Conservation (phyloP, 140 eudicot species). For the Erigeron philadelphicus region DNA sequence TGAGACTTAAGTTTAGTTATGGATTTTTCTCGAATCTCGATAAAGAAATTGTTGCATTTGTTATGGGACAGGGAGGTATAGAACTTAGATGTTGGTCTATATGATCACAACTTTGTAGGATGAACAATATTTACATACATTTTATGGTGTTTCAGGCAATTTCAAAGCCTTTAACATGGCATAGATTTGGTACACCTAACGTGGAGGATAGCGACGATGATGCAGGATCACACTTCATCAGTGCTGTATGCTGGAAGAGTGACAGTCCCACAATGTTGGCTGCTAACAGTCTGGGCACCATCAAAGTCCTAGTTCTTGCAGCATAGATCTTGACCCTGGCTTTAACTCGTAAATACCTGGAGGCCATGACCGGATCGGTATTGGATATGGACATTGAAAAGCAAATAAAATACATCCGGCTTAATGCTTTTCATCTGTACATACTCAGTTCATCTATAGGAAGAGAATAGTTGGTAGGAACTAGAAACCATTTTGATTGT, state of each 20-base stretch:
- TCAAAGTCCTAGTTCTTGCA: constrained; percentile 57
- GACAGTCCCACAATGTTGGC: constrained; percentile 59
- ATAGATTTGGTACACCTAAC: constrained; percentile 52
- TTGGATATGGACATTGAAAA: constrained; percentile 19
- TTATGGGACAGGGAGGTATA: background rate
- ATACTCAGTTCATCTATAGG: constrained; percentile 18
- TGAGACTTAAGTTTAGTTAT: background rate
- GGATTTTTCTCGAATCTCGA: background rate
- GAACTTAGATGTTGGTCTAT: constrained; percentile 5
- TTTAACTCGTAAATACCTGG: constrained; percentile 5
- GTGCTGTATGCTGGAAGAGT: constrained; percentile 72
- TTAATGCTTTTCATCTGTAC: constrained; percentile 17
- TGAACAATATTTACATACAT: constrained; percentile 4
- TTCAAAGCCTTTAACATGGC: constrained; percentile 57
- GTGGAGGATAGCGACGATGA: constrained; percentile 57
- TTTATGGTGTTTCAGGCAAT: constrained; percentile 43
- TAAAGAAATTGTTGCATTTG: background rate
- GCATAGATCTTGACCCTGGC: constrained; percentile 29
- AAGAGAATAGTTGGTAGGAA: constrained; percentile 15
- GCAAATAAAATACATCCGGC: constrained; percentile 16
- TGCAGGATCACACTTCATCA: constrained; percentile 54
- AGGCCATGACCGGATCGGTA: constrained; percentile 19
- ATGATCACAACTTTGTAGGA: constrained; percentile 8
- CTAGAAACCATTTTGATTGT: constrained; percentile 21
- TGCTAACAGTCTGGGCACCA: constrained; percentile 67